phyloP scores from a whole-genome alignment of 345 rosid species.

The Rhizophora apiculata region DNA sequence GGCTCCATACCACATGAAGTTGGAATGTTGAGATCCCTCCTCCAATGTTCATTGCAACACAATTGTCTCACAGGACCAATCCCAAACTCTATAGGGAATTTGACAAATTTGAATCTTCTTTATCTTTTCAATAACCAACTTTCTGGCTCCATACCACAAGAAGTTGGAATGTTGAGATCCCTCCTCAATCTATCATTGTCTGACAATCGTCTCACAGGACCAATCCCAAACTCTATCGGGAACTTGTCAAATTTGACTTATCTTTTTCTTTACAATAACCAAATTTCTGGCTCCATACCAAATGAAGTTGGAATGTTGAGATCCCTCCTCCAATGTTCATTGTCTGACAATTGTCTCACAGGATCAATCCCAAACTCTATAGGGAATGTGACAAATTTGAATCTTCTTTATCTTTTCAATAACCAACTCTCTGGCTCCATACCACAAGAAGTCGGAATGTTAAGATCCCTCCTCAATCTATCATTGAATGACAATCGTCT shows the following conservation, averaged over 20 bases:
- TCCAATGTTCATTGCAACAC: background rate
- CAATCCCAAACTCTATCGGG: background rate
- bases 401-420: background rate
- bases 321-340: too few species aligned
- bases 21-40: background rate
- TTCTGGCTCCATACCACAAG: background rate
- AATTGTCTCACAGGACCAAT: background rate
- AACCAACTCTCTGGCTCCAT: background rate
- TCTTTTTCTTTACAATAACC: background rate
- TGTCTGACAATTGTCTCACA: constrained; percentile 12
- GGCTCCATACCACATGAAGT: background rate
- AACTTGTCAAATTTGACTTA: background rate
- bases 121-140: background rate
- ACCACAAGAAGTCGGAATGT: too few species aligned
- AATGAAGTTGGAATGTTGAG: too few species aligned
- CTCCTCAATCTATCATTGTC: accelerated
- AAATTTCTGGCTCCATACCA: too few species aligned
- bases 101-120: background rate
- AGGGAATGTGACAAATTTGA: background rate
- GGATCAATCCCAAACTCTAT: constrained; percentile 10
- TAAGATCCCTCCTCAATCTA: background rate
- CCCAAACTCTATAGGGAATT: background rate
- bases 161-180: background rate
- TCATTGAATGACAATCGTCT: too few species aligned
- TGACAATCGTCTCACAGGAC: background rate